Conservation (phyloP, 257 asterid species). For the Thymus quinquecostatus region DNA sequence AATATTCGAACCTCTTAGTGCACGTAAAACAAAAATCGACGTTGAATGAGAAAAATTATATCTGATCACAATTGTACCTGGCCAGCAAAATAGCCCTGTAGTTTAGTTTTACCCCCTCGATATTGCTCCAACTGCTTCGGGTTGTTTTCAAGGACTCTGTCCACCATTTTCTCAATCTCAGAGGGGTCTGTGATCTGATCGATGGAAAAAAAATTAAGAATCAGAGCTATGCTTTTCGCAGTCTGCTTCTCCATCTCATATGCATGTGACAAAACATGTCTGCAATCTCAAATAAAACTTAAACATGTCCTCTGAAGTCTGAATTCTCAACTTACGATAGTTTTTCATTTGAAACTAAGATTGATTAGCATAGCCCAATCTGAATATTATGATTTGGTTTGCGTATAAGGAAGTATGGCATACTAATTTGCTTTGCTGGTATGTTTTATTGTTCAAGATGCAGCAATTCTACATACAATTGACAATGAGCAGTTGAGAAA, state of each 20-base stretch:
- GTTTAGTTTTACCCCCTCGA: slow-evolving; percentile 87
- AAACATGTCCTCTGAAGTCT: slow-evolving; percentile 6
- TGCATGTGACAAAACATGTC: neutral
- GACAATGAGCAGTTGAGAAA: neutral
- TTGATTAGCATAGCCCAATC: neutral
- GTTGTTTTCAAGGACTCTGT: slow-evolving; percentile 72
- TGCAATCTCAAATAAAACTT: no score
- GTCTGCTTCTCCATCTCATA: neutral
- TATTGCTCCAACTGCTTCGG: slow-evolving; percentile 91
- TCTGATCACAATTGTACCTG: slow-evolving; percentile 57
- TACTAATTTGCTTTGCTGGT: neutral
- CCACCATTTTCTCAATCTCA: slow-evolving; percentile 92
- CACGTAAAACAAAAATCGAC: neutral
- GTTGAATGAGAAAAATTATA: slow-evolving; percentile 11
- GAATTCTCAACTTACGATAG: slow-evolving; percentile 18
- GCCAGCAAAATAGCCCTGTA: slow-evolving; percentile 96
- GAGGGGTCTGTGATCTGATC: slow-evolving; percentile 78
- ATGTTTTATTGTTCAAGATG: slow-evolving; percentile 1
- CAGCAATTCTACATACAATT: slow-evolving; percentile 5
- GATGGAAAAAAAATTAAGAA: slow-evolving; percentile 6
- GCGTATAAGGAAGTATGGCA: neutral
- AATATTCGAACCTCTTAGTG: slow-evolving; percentile 10
- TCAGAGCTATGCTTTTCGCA: neutral
- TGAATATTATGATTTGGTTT: neutral
- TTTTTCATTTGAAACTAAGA: neutral